Evolutionary conservation across 768 basidiomycete genomes (phyloP).

Genomic region (Crucibulum laeve): DNA sequence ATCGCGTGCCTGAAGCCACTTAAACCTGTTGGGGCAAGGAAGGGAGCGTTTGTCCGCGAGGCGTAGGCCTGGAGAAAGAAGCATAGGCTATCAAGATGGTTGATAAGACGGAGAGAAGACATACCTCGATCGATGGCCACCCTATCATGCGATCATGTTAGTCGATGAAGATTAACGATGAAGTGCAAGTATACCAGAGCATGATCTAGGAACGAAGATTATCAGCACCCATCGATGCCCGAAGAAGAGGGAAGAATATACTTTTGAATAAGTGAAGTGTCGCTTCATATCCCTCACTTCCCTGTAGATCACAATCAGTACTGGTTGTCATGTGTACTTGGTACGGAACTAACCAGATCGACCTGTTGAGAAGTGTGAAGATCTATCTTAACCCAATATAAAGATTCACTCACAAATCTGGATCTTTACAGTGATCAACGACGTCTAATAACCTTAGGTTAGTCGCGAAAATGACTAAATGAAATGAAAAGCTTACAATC

Average conservation of each 20-base stretch:
- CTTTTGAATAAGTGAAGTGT: conserved; percentile 91
- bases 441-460: conserved; percentile 44
- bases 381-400: neutral
- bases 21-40: conserved; percentile 68
- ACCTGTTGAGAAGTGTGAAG: conserved; percentile 37
- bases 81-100: neutral
- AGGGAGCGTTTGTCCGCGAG: conserved; percentile 93
- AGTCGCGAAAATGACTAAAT: neutral
- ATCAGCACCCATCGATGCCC: neutral
- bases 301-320: conserved; percentile 36
- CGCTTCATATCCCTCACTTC: conserved; percentile 85
- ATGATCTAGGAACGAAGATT: conserved; percentile 53
- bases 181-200: conserved; percentile 59
- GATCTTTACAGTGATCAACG: conserved; percentile 63
- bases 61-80: conserved; percentile 53
- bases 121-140: conserved; percentile 90
- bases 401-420: conserved; percentile 65
- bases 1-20: conserved; percentile 79
- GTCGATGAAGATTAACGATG: neutral
- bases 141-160: conserved; percentile 36
- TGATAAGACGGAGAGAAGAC: neutral
- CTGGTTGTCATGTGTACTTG: neutral
- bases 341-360: conserved; percentile 64
- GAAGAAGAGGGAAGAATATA: conserved; percentile 18
- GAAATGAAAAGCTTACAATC: conserved; percentile 52